Base-by-base conservation (phyloP, 495 filamentous ascomycete species). In the Aspergillus kassunensis region DNA sequence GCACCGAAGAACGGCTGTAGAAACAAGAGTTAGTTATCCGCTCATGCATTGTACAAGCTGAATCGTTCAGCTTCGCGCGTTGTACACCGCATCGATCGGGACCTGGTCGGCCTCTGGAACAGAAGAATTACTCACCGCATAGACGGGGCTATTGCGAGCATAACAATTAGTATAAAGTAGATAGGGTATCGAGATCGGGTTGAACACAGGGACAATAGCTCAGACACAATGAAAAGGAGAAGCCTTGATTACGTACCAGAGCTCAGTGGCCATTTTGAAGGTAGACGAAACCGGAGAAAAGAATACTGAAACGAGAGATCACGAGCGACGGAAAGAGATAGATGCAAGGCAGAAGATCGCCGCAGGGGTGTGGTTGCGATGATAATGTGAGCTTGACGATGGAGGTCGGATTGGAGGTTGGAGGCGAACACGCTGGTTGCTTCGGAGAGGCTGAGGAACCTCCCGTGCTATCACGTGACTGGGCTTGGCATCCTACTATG, bases 1-100 rank as follows among this genome's bases (percentile, higher is more conserved):
- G 91, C 91, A 78, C 95, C 92, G 71, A 99, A 99, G 80, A 99
- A 99, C 70, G 93, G 93, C 93, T 95, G 66, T 53, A 67, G 24
- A 45, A 20, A 44, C 29, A 16, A 16, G 49, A 39, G 53, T 68
- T 53, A 72, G 65, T 58, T 51, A 67, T 60, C 42, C 44, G 37
- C 25, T 20, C 18, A 2, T 11, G 1, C 5, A 21, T 40, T 46
- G 2, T 16, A 25, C 40, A 47, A 44, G 19, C 41, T 1, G 11
- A 23, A 36, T n/a, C 13, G 21, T 55, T 15, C n/a, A n/a, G 18
- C 30, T 45, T 37, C 3, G 25, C 30, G 15, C 27, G 30, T 48
- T 15, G 37, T 15, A n/a, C 13, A 36, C 47, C 49, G 31, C 49
- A 37, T 21, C 12, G 25, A 37, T 44, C 25, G 49, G 56, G 53